Evolutionary conservation across 345 rosid species (phyloP).

Genomic region (Brassica carinata): DNA sequence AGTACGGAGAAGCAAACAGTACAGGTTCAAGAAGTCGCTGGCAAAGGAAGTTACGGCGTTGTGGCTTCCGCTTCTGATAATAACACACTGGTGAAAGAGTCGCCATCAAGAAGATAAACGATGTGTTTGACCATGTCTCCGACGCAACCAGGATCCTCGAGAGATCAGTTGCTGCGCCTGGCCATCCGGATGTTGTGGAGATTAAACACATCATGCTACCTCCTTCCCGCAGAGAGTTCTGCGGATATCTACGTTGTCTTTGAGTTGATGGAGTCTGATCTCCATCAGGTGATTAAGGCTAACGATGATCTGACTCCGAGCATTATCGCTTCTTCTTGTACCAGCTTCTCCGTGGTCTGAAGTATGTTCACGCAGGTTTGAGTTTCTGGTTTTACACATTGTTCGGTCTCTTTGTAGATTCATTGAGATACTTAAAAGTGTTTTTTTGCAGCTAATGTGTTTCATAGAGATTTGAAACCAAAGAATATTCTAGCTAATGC

Average conservation of each 20-base stretch:
- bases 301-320: neutral
- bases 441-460: neutral
- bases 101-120: neutral
- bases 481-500: neutral
- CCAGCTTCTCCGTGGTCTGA: conserved; percentile 2
- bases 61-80: neutral
- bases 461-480: neutral
- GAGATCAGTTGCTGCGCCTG: neutral
- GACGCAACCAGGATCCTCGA: neutral
- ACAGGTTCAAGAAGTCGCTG: neutral
- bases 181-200: neutral
- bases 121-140: neutral
- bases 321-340: neutral
- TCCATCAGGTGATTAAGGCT: neutral
- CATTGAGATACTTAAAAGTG: neutral
- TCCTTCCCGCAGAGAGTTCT: neutral
- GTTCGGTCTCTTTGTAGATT: neutral
- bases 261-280: neutral
- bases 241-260: neutral
- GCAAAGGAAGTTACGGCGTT: neutral
- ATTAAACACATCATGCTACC: neutral
- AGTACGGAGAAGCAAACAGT: neutral
- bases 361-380: neutral
- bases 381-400: neutral
- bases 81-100: neutral